Conservation (phyloP, 768 basidiomycete genomes). For the Tulasnella sp. region DNA sequence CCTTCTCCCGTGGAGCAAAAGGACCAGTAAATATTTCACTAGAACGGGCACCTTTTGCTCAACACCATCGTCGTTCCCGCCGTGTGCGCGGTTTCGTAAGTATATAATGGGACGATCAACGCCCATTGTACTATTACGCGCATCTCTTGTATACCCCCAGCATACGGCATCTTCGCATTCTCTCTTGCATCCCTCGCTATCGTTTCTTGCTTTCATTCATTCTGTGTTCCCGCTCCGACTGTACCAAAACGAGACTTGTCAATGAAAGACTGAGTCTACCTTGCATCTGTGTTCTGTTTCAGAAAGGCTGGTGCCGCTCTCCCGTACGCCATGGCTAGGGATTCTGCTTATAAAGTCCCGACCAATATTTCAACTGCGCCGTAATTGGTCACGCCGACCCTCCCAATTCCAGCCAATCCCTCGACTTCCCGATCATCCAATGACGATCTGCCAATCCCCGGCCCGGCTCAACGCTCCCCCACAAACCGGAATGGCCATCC, state of each 20-base stretch:
- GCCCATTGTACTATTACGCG: constrained; percentile 2
- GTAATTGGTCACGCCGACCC: background rate
- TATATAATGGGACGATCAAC: background rate
- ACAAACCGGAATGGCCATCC: background rate
- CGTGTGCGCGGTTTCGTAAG: background rate
- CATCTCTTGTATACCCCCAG: background rate
- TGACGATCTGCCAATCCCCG: background rate
- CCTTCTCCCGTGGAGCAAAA: constrained; percentile 1
- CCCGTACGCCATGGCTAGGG: background rate
- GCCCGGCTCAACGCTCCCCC: background rate
- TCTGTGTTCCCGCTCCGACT: background rate
- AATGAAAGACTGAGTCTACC: background rate
- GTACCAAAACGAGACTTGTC: background rate
- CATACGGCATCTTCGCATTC: background rate
- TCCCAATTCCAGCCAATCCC: background rate
- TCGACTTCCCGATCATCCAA: background rate
- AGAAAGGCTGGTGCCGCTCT: background rate
- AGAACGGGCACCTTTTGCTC: background rate
- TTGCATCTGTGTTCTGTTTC: background rate
- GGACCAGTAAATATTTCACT: background rate
- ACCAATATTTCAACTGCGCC: background rate
- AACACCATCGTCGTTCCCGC: background rate
- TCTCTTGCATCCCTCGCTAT: background rate
- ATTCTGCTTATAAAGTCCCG: background rate
- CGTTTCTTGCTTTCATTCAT: background rate